Percentiles rank a stretch among this genome's conserved stretches.
These are phyloP conservation scores for Phytophthora aleatoria DNA, from an alignment of 352 stramenopile genomes.

Conservation along the genomic window DNA sequence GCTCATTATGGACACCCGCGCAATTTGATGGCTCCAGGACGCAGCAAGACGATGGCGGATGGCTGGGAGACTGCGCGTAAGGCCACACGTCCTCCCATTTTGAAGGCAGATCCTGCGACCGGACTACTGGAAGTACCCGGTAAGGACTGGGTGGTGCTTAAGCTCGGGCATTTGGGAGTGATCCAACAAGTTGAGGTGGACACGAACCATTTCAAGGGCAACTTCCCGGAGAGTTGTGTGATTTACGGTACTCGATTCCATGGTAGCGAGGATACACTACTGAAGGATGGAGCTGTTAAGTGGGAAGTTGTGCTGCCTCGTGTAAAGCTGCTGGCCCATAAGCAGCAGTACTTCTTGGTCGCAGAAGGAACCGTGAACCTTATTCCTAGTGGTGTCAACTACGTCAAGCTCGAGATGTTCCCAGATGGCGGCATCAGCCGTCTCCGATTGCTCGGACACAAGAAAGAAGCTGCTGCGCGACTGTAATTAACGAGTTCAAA, in stretches of 20 bases:
- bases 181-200: conserved; percentile 86
- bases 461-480: conserved; percentile 43
- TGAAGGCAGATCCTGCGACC: conserved; percentile 49
- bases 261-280: conserved; percentile 39
- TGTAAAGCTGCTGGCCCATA: conserved; percentile 86
- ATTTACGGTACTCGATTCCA: conserved; percentile 76
- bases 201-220: conserved; percentile 96
- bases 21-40: conserved; percentile 87
- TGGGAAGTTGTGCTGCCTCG: conserved; percentile 90
- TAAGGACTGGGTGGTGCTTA: conserved; percentile 93
- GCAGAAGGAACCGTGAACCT: conserved; percentile 59
- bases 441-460: conserved; percentile 84
- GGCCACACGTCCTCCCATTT: conserved; percentile 75
- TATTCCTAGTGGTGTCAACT: conserved; percentile 76
- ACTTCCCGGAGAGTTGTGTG: conserved; percentile 92
- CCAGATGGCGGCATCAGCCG: conserved; percentile 94
- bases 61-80: conserved; percentile 95
- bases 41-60: conserved; percentile 92
- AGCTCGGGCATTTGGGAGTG: conserved; percentile 81
- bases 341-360: conserved; percentile 87
- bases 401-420: conserved; percentile 94
- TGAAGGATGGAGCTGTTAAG: conserved; percentile 39
- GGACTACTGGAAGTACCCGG: conserved; percentile 71
- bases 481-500: conserved; percentile 27
- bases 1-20: conserved; percentile 95